Evolutionary conservation across 2,329 filamentous ascomycete species (phyloP).

Genomic region (Shiraia sp.): DNA sequence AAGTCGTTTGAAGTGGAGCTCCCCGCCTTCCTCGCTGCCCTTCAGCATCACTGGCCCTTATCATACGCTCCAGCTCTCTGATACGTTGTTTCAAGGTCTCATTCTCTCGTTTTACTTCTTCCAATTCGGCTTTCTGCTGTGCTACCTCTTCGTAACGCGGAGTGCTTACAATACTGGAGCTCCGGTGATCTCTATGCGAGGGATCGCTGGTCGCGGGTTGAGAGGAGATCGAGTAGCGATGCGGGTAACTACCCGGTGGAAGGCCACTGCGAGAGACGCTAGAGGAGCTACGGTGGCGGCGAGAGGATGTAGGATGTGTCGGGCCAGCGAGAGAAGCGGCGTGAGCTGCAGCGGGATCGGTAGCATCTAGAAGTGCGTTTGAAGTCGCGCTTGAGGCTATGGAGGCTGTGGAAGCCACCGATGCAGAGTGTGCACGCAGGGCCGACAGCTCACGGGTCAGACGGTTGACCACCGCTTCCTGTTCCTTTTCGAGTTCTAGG

Average conservation of each 20-base stretch:
- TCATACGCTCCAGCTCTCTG: constrained; percentile 50
- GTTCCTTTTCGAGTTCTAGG: constrained; percentile 88
- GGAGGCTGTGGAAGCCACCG: constrained; percentile 59
- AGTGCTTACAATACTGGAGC: constrained; percentile 42
- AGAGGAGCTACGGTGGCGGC: constrained; percentile 60
- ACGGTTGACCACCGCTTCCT: constrained; percentile 93
- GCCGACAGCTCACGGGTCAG: constrained; percentile 85
- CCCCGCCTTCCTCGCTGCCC: constrained; percentile 38
- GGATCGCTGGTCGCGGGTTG: constrained; percentile 31
- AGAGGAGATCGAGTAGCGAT: constrained; percentile 39
- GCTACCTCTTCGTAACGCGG: constrained; percentile 50
- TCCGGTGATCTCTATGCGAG: constrained; percentile 27
- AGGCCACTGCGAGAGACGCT: constrained; percentile 51
- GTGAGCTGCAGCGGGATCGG: constrained; percentile 51
- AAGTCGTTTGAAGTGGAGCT: constrained; percentile 17
- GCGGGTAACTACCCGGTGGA: constrained; percentile 26
- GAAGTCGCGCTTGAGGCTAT: constrained; percentile 58
- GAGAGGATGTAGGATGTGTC: constrained; percentile 57
- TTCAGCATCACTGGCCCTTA: constrained; percentile 31
- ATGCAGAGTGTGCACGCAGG: constrained; percentile 71
- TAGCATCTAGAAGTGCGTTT: constrained; percentile 49
- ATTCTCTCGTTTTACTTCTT: constrained; percentile 56
- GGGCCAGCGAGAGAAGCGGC: constrained; percentile 51
- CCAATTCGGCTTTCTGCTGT: constrained; percentile 50
- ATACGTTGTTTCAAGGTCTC: constrained; percentile 52